These are phyloP conservation scores for Entomortierella chlamydospora DNA, from an alignment of 192 early-diverging fungal species.

Conservation along the genomic window DNA sequence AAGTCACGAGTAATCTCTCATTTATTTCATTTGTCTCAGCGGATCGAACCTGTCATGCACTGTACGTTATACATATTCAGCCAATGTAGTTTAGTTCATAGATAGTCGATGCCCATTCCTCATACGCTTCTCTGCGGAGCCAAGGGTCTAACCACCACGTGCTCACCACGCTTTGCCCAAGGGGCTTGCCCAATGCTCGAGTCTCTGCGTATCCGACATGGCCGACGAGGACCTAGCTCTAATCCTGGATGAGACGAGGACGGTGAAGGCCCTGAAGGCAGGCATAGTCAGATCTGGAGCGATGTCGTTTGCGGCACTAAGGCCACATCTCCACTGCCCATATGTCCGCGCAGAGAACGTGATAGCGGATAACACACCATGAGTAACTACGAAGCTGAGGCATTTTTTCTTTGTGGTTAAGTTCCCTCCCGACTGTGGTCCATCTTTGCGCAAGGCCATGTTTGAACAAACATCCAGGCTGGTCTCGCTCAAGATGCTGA, in stretches of 20 bases:
- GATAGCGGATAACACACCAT: background rate
- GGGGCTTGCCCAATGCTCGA: background rate
- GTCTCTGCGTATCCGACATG: background rate
- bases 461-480: background rate
- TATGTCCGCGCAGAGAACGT: background rate
- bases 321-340: background rate
- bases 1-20: too few relatives aligned
- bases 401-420: background rate
- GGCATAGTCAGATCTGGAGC: background rate
- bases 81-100: too few relatives aligned
- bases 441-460: background rate
- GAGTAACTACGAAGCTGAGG: background rate
- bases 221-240: background rate
- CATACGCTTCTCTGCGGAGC: background rate
- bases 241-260: background rate
- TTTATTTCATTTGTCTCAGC: too few relatives aligned
- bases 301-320: background rate
- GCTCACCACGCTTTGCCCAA: background rate
- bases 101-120: background rate
- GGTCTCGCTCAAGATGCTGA: background rate
- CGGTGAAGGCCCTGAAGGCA: background rate
- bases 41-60: too few relatives aligned
- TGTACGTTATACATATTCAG: too few relatives aligned
- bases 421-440: background rate
- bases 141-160: background rate